Percentiles rank a stretch among this genome's conserved stretches.
phyloP scores from a whole-genome alignment of 805 yeast species.

The Isabelozyma rhagii region DNA sequence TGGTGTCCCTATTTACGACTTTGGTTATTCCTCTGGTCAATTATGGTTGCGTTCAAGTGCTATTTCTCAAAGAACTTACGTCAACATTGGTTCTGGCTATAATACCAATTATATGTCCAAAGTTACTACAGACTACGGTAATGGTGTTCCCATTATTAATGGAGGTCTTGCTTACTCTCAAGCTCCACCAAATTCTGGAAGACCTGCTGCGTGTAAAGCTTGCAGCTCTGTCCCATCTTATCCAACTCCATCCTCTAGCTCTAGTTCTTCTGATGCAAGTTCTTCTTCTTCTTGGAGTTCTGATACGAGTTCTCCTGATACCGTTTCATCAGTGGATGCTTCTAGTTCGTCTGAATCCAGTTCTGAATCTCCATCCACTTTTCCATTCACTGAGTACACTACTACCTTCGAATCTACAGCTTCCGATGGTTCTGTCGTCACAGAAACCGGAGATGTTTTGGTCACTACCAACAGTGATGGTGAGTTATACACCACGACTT shows the following conservation, averaged over 20 bases:
- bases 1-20: conserved; percentile 10
- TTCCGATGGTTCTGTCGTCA: conserved; percentile 8
- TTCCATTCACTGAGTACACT: conserved; percentile 8
- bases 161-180: neutral
- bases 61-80: neutral
- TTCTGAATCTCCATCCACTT: neutral
- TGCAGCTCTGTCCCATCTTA: neutral
- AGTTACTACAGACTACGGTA: neutral
- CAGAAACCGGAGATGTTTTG: conserved; percentile 14
- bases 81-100: neutral
- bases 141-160: neutral
- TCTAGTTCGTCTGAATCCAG: neutral
- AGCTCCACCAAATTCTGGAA: conserved; percentile 1
- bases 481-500: conserved; percentile 6
- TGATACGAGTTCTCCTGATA: neutral
- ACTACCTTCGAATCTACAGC: conserved; percentile 9
- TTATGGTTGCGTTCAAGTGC: neutral
- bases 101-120: neutral
- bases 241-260: neutral
- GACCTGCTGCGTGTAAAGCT: conserved; percentile 1
- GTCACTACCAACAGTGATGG: conserved; percentile 12
- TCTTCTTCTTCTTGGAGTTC: neutral
- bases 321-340: neutral
- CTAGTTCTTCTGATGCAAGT: neutral
- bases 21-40: neutral